phyloP scores from a whole-genome alignment of 768 basidiomycete species.

The Tricholoma flavovirens region DNA sequence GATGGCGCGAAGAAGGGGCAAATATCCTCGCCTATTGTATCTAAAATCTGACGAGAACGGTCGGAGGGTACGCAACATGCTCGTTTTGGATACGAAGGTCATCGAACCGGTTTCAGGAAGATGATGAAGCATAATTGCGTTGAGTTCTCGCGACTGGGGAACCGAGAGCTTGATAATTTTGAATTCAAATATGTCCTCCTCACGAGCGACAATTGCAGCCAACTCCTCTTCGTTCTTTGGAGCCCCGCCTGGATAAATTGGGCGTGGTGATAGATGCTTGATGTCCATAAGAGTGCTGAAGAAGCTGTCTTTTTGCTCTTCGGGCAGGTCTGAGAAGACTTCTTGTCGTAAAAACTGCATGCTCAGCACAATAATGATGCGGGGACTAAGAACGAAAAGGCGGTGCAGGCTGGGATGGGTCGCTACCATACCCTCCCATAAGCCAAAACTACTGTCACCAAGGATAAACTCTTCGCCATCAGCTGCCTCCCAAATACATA shows the following conservation, averaged over 20 bases:
- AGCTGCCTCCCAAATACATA: background rate
- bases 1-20: background rate
- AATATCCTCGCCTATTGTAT: background rate
- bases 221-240: background rate
- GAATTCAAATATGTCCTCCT: background rate
- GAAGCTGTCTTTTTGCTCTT: background rate
- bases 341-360: background rate
- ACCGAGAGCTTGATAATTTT: background rate
- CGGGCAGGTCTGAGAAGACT: background rate
- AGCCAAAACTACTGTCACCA: constrained; percentile 4
- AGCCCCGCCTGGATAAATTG: background rate
- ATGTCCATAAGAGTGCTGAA: background rate
- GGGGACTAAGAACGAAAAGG: background rate
- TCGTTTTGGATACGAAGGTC: background rate
- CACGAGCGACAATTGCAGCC: background rate
- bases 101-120: background rate
- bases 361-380: background rate
- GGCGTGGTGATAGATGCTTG: background rate
- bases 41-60: background rate
- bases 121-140: background rate
- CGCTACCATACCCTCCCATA: background rate
- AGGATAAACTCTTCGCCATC: background rate
- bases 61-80: background rate
- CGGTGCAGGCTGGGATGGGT: background rate
- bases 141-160: background rate